Base-by-base conservation (phyloP, 192 early-diverging fungal genomes). In the Thamnidium elegans region DNA sequence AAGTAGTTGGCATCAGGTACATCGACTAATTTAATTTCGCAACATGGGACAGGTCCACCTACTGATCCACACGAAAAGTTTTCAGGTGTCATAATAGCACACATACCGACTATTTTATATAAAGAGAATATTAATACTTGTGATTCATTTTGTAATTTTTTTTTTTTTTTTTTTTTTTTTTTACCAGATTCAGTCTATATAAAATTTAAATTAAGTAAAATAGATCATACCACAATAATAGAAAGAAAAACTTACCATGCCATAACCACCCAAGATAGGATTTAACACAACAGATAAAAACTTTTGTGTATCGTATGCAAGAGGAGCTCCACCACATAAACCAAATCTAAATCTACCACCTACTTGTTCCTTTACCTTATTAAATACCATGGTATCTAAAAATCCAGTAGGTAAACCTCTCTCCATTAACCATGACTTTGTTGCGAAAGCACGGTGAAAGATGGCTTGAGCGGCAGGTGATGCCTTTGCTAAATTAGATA, bases 291-390 rank as follows among this genome's bases (percentile, higher is more conserved):
- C 81, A 4, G 87, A 79, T 58, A 98, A 75, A 63, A 96, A 94
- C 52, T 85, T 71, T 65, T 96, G 94, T 30, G 93, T 96, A 42
- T 92, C 90, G 30, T 67, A n/a, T 20, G 89, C 89, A 66, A 98
- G 81, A 50, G 91, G 91, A n/a, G 96, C 96, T 62, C 96, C 96
- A 73, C 94, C 94, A 4, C 86, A 86, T 34, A 95, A 69, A 2
- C 86, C 89, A 69, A 87, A 85, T 68, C 87, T 83, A 47, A 98
- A 75, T 36, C 88, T 78, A 47, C 94, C 93, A 65, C 96, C 96
- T 48, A 90, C 85, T 68, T 89, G 87, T 58, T 81, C 84, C 74
- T 88, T 84, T 70, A 96, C 87, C 68, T 85, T 85, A 62, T 85
- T 85, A 76, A 96, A 98, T 21, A 98, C 84, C 15, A 91, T 70